Conservation (phyloP, 1,284 basidiomycete species). For the Pseudomicrostroma phylloplanum region DNA sequence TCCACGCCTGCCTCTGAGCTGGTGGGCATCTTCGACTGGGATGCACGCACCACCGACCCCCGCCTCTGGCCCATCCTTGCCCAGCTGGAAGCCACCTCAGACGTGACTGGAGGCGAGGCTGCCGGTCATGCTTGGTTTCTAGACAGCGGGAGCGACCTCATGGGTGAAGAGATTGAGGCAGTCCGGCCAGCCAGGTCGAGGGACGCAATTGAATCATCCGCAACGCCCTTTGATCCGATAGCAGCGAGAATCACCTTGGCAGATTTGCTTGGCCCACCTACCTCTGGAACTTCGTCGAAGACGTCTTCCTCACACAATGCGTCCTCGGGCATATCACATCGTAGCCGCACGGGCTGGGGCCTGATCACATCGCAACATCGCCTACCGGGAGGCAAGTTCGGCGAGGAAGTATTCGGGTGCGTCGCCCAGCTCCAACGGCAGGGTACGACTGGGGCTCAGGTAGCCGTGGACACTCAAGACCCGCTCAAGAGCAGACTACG, state of each 20-base stretch:
- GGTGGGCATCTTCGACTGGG: neutral
- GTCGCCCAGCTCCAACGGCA: neutral
- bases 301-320: neutral
- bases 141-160: neutral
- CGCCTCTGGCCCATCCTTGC: slow-evolving; percentile 1
- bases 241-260: neutral
- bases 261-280: neutral
- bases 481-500: neutral
- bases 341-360: neutral
- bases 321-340: neutral
- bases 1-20: neutral
- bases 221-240: neutral
- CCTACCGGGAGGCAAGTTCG: slow-evolving; percentile 2
- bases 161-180: neutral
- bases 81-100: neutral
- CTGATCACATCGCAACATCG: neutral
- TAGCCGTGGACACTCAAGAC: neutral
- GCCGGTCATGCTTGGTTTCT: neutral
- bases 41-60: neutral
- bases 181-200: neutral
- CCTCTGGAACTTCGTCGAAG: neutral
- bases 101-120: neutral
- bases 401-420: slow-evolving; percentile 3
- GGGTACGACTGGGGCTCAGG: neutral
- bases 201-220: neutral